Base-by-base conservation (phyloP, 2,329 filamentous ascomycete genomes). In the Ceratocystiopsis minuta region DNA sequence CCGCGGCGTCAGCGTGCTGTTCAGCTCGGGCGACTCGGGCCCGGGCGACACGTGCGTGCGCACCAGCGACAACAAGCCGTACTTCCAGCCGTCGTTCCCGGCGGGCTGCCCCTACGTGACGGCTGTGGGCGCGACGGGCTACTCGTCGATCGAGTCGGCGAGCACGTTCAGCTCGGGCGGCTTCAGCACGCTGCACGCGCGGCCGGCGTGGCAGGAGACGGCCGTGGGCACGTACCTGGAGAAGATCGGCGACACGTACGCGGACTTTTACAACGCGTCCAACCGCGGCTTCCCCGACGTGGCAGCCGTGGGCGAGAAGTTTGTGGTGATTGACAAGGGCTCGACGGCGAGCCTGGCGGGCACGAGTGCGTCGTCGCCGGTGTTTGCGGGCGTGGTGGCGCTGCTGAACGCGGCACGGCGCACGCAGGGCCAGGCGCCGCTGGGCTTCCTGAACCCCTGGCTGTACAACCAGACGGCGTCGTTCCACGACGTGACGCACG, bases 1-100 rank as follows among this genome's bases (percentile, higher is more conserved):
- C 2, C 71, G 76, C 35, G 78, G 78, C n/a, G 67, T 78, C 4
- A 70, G 70, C 1, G 62, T 80, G n/a, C 57, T 81, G 28, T 73
- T 78, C 53, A 64, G 68, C 12, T 72, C 68, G 0, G 60, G 60
- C 63, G 78, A 44, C 65, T 81, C 53, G 55, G 72, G 79, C 6
- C 71, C 74, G 0, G 66, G 80, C n/a, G 64, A 78, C 45, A 71
- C 73, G 49, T 70, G 67, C 42, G 67, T 66, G 17, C 72, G 76
- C 12, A 71, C 78, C 50, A 56, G 59, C 17, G 75, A 59, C 46
- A 45, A 51, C 39, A 49, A 52, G 17, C 49, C 56, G 1, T 58
- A 55, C 46, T 58, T 59, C 49, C 51, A 58, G 43, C 38, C 75
- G 62, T 43, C 60, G 53, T 48, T 65, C 43, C 50, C 50, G 0